These are phyloP conservation scores for Colletotrichum spinosum DNA, from an alignment of 2,329 filamentous ascomycete genomes.

Conservation along the genomic window DNA sequence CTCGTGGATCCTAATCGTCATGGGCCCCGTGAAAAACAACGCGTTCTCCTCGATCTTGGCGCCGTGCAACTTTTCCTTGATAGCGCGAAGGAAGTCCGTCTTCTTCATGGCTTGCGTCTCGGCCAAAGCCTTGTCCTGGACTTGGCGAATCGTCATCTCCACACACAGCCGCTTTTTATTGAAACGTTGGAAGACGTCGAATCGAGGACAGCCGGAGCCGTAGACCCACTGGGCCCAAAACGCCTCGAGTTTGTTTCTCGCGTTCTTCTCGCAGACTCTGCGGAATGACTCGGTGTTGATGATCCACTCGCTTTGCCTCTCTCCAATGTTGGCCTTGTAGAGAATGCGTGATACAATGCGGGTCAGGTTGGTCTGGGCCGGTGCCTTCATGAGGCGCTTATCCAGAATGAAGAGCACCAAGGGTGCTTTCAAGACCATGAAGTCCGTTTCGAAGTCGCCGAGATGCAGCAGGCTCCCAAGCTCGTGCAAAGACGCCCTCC, in stretches of 20 bases:
- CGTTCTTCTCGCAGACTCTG: constrained; percentile 86
- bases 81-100: constrained; percentile 83
- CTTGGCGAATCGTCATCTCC: constrained; percentile 88
- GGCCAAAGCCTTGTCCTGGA: constrained; percentile 61
- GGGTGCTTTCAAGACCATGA: constrained; percentile 90
- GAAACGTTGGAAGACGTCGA: constrained; percentile 88
- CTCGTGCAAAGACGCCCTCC: constrained; percentile 83
- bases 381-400: constrained; percentile 87
- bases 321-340: constrained; percentile 80
- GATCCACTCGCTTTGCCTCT: constrained; percentile 74
- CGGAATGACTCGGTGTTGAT: constrained; percentile 82
- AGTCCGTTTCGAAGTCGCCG: constrained; percentile 87
- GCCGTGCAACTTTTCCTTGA: constrained; percentile 80
- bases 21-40: constrained; percentile 90
- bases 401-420: constrained; percentile 95
- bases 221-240: constrained; percentile 97
- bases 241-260: constrained; percentile 84
- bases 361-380: constrained; percentile 75
- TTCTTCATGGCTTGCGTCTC: constrained; percentile 52
- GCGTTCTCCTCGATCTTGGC: constrained; percentile 78
- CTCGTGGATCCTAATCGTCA: constrained; percentile 98
- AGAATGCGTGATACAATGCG: constrained; percentile 89
- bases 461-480: constrained; percentile 83
- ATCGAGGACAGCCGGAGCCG: constrained; percentile 88
- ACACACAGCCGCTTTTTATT: constrained; percentile 98